Conservation (phyloP, 805 yeast species). For the Clavispora carvajalis region DNA sequence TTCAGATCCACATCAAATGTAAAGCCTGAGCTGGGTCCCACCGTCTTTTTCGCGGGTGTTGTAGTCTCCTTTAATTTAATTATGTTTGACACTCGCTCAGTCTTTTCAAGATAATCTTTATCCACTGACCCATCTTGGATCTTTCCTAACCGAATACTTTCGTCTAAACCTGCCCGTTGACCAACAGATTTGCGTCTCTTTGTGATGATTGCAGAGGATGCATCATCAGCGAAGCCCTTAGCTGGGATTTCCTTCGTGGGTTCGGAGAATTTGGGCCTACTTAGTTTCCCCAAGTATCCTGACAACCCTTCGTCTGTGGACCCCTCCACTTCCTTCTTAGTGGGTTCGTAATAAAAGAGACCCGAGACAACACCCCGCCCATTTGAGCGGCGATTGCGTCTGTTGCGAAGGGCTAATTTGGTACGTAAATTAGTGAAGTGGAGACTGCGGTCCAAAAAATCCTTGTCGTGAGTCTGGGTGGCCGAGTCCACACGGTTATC, state of each 20-base stretch:
- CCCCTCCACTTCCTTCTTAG: slow-evolving; percentile 9
- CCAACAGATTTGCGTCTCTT: slow-evolving; percentile 1
- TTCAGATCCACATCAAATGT: slow-evolving; percentile 28
- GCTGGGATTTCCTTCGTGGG: neutral
- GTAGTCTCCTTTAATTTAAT: slow-evolving; percentile 26
- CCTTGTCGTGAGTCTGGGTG: slow-evolving; percentile 36
- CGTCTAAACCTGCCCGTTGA: slow-evolving; percentile 9
- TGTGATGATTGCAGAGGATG: neutral
- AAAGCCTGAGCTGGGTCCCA: slow-evolving; percentile 35
- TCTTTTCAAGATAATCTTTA: slow-evolving; percentile 19
- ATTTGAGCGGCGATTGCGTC: slow-evolving; percentile 10
- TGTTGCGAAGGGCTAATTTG: slow-evolving; percentile 10
- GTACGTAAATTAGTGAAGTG: slow-evolving; percentile 20
- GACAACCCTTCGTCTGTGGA: slow-evolving; percentile 15
- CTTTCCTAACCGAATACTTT: slow-evolving; percentile 10
- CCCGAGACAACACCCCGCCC: slow-evolving; percentile 28
- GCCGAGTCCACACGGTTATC: slow-evolving; percentile 33
- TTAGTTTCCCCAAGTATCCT: slow-evolving; percentile 32
- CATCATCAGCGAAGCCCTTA: slow-evolving; percentile 5
- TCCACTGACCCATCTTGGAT: slow-evolving; percentile 20
- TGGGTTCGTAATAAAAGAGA: slow-evolving; percentile 31
- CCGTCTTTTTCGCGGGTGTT: slow-evolving; percentile 1
- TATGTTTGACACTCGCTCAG: slow-evolving; percentile 22
- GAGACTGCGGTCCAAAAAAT: slow-evolving; percentile 24
- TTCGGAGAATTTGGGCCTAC: slow-evolving; percentile 26